Conservation (phyloP, 1,139 yeast species). For the Suhomyces wounanorum region DNA sequence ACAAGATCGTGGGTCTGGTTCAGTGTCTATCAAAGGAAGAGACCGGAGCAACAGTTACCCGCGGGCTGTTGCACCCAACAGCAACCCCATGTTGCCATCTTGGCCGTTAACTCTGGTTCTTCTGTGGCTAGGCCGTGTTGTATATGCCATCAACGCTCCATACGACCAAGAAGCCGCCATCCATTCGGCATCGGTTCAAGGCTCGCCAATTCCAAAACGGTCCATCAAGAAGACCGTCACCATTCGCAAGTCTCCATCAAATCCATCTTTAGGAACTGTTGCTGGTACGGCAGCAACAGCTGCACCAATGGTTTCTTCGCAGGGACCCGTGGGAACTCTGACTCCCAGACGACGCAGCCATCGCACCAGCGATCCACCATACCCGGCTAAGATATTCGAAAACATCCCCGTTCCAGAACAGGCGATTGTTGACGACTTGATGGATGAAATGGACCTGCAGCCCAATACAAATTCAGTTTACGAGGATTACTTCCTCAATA, state of each 20-base stretch:
- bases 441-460: constrained; percentile 6
- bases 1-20: background rate
- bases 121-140: constrained; percentile 4
- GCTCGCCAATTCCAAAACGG: constrained; percentile 3
- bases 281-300: background rate
- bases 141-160: background rate
- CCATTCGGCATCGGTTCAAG: background rate
- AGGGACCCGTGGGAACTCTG: background rate
- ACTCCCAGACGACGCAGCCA: constrained; percentile 9
- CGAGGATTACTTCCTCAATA: constrained; percentile 8
- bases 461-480: constrained; percentile 6
- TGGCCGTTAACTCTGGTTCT: background rate
- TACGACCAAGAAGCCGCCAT: background rate
- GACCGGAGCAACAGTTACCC: background rate
- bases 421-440: constrained; percentile 9
- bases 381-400: constrained; percentile 7
- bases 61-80: background rate
- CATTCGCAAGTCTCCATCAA: constrained; percentile 9
- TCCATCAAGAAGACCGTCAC: constrained; percentile 8
- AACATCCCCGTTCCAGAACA: constrained; percentile 11
- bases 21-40: background rate
- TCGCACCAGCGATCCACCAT: constrained; percentile 12
- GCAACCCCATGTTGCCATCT: background rate
- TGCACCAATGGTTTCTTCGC: background rate
- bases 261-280: constrained; percentile 9